These are phyloP conservation scores for Cyberlindnera galapagoensis DNA, from an alignment of 805 yeast species.

Conservation along the genomic window DNA sequence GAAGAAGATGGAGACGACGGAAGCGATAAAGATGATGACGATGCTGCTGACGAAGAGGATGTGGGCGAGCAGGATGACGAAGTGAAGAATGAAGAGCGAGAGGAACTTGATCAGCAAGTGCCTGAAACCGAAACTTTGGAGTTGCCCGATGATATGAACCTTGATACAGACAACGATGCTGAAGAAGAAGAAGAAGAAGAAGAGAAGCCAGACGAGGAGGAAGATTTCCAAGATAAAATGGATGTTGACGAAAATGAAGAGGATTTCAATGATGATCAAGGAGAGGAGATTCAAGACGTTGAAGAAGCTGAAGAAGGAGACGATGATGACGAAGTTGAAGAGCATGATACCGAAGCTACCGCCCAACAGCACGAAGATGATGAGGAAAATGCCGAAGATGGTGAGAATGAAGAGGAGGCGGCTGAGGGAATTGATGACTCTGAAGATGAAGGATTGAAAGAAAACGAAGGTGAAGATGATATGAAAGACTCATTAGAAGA, in stretches of 20 bases:
- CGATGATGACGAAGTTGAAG: constrained; percentile 24
- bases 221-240: constrained; percentile 29
- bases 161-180: constrained; percentile 73
- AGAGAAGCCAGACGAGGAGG: constrained; percentile 28
- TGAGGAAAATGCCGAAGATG: constrained; percentile 25
- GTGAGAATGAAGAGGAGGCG: constrained; percentile 25
- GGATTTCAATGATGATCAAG: constrained; percentile 25
- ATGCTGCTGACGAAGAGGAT: constrained; percentile 57
- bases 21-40: constrained; percentile 47
- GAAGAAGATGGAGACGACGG: constrained; percentile 30
- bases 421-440: constrained; percentile 29
- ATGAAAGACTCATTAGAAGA: constrained; percentile 35
- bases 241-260: constrained; percentile 41
- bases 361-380: constrained; percentile 31
- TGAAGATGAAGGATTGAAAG: constrained; percentile 28
- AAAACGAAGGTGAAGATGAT: constrained; percentile 27
- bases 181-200: constrained; percentile 39
- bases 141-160: constrained; percentile 84
- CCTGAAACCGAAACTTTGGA: constrained; percentile 86
- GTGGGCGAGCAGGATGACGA: constrained; percentile 81
- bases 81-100: constrained; percentile 60
- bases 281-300: constrained; percentile 23
- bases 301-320: constrained; percentile 28
- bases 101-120: constrained; percentile 63
- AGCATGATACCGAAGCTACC: too few species aligned